phyloP scores from a whole-genome alignment of 805 yeast species.

The Kockiozyma suomiensis region DNA sequence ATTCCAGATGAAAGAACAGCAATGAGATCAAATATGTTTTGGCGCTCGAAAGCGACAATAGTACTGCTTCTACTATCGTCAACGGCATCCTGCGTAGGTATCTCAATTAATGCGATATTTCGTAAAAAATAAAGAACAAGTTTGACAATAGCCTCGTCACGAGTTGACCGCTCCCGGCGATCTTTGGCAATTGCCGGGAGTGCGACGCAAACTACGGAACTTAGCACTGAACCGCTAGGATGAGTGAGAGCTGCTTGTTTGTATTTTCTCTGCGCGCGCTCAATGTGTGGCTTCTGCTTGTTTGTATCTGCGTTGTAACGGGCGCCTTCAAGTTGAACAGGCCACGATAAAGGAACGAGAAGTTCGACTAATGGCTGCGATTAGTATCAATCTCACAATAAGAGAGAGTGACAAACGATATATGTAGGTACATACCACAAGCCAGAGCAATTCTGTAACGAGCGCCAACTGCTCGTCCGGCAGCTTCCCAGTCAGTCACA shows the following conservation, averaged over 20 bases:
- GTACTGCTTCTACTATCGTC: constrained; percentile 70
- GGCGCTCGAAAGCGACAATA: constrained; percentile 60
- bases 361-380: constrained; percentile 56
- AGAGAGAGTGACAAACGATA: too few relatives aligned
- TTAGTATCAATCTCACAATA: neutral
- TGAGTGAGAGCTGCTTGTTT: constrained; percentile 66
- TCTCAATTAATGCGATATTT: constrained; percentile 77
- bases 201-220: constrained; percentile 69
- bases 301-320: constrained; percentile 63
- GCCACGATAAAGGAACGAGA: constrained; percentile 85
- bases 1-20: constrained; percentile 70
- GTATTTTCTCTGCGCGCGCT: constrained; percentile 67
- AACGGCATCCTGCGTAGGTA: constrained; percentile 59
- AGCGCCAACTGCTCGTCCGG: constrained; percentile 37
- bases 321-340: constrained; percentile 62
- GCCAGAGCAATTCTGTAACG: constrained; percentile 66
- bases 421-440: constrained; percentile 44
- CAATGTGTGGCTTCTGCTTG: constrained; percentile 59
- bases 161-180: constrained; percentile 59
- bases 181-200: constrained; percentile 59
- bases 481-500: constrained; percentile 67
- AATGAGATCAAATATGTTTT: constrained; percentile 71
- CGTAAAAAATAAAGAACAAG: constrained; percentile 74
- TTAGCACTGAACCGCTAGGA: constrained; percentile 62
- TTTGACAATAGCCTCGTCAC: constrained; percentile 73